Conservation (phyloP, 306 rosid species). For the Vicia villosa region DNA sequence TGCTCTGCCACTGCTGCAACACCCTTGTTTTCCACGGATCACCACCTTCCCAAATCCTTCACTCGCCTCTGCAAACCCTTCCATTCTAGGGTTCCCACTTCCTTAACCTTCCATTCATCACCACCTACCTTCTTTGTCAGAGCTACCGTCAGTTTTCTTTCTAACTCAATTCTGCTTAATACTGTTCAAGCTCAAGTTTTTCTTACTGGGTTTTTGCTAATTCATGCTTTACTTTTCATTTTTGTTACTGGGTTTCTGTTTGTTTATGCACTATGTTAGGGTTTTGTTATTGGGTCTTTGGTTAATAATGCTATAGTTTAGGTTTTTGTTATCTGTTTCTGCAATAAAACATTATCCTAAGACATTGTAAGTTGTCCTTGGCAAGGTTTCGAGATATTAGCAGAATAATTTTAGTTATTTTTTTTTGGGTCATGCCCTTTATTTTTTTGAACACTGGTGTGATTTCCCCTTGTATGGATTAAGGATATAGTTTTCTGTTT, state of each 20-base stretch:
- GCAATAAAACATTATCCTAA: neutral
- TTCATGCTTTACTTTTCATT: slow-evolving; percentile 20
- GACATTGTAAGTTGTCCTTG: neutral
- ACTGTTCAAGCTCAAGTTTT: slow-evolving; percentile 35
- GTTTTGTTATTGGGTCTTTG: slow-evolving; percentile 27
- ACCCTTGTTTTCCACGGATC: slow-evolving; percentile 52
- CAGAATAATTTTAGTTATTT: neutral
- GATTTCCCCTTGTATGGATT: too few relatives aligned
- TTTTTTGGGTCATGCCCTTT: slow-evolving; percentile 7
- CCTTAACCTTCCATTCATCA: slow-evolving; percentile 44
- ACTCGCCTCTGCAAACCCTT: slow-evolving; percentile 67
- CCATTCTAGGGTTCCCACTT: slow-evolving; percentile 50
- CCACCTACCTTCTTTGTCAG: slow-evolving; percentile 63
- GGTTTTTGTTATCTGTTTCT: slow-evolving; percentile 14
- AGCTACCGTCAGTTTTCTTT: slow-evolving; percentile 53
- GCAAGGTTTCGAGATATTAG: neutral
- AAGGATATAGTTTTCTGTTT: too few relatives aligned
- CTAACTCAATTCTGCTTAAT: neutral
- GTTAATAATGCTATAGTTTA: slow-evolving; percentile 18
- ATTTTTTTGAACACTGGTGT: too few relatives aligned
- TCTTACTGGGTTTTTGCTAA: slow-evolving; percentile 25
- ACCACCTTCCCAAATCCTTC: slow-evolving; percentile 62
- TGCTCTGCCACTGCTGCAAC: slow-evolving; percentile 59
- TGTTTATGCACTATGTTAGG: slow-evolving; percentile 1
- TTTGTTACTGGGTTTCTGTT: slow-evolving; percentile 14